Conservation (phyloP, 352 stramenopile species). For the Phytophthora agathidicida region DNA sequence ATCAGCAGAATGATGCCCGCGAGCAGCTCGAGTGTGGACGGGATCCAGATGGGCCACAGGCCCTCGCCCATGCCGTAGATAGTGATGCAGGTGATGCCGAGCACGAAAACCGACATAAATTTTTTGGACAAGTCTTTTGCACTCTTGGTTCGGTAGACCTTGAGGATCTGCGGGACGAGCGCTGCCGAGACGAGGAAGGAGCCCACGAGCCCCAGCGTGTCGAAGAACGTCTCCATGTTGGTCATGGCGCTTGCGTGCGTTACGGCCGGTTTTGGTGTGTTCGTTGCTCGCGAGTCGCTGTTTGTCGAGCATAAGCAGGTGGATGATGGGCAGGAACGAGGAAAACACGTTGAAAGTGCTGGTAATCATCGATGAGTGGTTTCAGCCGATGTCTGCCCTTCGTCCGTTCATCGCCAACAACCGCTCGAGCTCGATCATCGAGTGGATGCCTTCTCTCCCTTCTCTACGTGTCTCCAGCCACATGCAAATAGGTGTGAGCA, state of each 20-base stretch:
- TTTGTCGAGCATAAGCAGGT: conserved; percentile 5
- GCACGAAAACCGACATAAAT: conserved; percentile 57
- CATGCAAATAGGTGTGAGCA: not conserved
- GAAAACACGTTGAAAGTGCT: conserved; percentile 4
- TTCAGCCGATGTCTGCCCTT: conserved; percentile 24
- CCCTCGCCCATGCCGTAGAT: conserved; percentile 54
- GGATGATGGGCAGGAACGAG: not conserved
- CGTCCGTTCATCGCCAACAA: too few species aligned
- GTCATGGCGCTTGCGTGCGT: conserved; percentile 9
- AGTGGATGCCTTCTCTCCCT: not conserved
- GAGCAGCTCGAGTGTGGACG: conserved; percentile 50
- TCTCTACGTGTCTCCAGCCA: not conserved
- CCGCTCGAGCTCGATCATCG: not conserved
- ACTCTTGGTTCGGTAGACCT: conserved; percentile 65
- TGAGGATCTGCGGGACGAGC: conserved; percentile 67
- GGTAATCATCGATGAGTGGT: conserved; percentile 26
- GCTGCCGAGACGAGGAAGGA: conserved; percentile 66
- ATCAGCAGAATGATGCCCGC: conserved; percentile 44
- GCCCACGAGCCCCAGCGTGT: conserved; percentile 59
- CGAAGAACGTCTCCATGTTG: conserved; percentile 40
- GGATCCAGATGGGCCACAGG: conserved; percentile 69
- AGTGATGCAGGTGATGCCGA: conserved; percentile 47
- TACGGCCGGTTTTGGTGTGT: conserved; percentile 9
- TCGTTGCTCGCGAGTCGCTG: conserved; percentile 1
- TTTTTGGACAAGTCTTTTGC: conserved; percentile 57